phyloP scores from a whole-genome alignment of 2,329 filamentous ascomycete genomes.

The Paramyrothecium roridum region DNA sequence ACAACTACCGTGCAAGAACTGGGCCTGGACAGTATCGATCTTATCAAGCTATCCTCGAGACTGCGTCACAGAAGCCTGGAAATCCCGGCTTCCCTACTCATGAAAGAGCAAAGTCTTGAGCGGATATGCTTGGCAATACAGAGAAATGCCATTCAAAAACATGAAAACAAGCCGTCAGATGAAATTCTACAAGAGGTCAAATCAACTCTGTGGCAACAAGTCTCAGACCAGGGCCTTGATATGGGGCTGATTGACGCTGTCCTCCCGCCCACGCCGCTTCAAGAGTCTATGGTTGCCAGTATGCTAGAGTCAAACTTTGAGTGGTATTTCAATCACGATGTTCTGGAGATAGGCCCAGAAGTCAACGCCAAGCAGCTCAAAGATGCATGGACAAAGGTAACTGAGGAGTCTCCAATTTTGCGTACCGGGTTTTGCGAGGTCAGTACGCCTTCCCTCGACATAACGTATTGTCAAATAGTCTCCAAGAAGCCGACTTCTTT shows the following conservation, averaged over 20 bases:
- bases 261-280: conserved; percentile 75
- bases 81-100: conserved; percentile 72
- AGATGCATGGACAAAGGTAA: conserved; percentile 59
- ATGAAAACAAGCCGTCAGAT: neutral
- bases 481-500: conserved; percentile 19
- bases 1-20: conserved; percentile 72
- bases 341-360: conserved; percentile 56
- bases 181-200: conserved; percentile 17
- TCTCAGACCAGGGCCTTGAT: conserved; percentile 27
- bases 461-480: conserved; percentile 49
- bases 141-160: neutral
- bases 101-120: conserved; percentile 66
- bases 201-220: conserved; percentile 31
- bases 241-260: conserved; percentile 51
- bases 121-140: conserved; percentile 41
- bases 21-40: conserved; percentile 88
- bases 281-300: conserved; percentile 81
- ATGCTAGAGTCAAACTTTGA: conserved; percentile 73
- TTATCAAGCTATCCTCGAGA: conserved; percentile 76
- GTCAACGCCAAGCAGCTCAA: conserved; percentile 56
- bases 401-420: conserved; percentile 64
- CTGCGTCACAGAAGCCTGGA: conserved; percentile 59
- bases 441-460: conserved; percentile 53
- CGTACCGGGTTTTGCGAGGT: conserved; percentile 71
- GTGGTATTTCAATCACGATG: conserved; percentile 83